These are phyloP conservation scores for Ulota crispa DNA, from an alignment of 225 moss, liverwort and hornwort species.

Conservation along the genomic window DNA sequence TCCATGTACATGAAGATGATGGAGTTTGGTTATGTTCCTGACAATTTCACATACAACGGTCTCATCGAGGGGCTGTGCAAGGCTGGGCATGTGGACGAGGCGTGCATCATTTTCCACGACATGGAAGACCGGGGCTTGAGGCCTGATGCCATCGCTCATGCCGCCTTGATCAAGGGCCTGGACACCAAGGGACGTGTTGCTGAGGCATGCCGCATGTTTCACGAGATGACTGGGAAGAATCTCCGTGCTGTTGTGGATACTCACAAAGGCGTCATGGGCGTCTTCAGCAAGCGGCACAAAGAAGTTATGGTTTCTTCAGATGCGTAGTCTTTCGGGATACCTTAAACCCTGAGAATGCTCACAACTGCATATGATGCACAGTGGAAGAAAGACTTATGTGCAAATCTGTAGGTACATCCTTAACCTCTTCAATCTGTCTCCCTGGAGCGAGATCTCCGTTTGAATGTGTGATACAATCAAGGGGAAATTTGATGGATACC, in stretches of 20 bases:
- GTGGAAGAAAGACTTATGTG: constrained; percentile 3
- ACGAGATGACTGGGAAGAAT: constrained; percentile 51
- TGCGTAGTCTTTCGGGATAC: neutral
- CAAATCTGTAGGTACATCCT: neutral
- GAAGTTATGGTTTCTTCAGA: constrained; percentile 17
- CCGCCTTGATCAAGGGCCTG: constrained; percentile 47
- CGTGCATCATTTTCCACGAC: constrained; percentile 41
- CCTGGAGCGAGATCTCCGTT: neutral
- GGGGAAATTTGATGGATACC: no score
- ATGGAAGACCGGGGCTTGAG: constrained; percentile 45
- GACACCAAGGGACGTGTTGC: constrained; percentile 42
- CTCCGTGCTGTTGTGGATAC: constrained; percentile 45
- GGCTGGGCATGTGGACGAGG: constrained; percentile 45
- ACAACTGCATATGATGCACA: neutral
- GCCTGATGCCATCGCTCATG: constrained; percentile 45
- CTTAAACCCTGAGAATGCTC: neutral
- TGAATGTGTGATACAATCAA: neutral
- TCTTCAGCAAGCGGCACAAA: constrained; percentile 48
- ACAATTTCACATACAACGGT: constrained; percentile 56
- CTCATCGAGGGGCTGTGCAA: constrained; percentile 49
- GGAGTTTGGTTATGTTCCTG: constrained; percentile 43
- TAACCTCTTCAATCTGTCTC: neutral
- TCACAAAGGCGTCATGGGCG: constrained; percentile 50
- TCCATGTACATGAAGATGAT: constrained; percentile 40
- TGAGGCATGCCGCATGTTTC: constrained; percentile 48